phyloP scores from a whole-genome alignment of 176 grass and related monocot species.

The Aegilops speltoides region DNA sequence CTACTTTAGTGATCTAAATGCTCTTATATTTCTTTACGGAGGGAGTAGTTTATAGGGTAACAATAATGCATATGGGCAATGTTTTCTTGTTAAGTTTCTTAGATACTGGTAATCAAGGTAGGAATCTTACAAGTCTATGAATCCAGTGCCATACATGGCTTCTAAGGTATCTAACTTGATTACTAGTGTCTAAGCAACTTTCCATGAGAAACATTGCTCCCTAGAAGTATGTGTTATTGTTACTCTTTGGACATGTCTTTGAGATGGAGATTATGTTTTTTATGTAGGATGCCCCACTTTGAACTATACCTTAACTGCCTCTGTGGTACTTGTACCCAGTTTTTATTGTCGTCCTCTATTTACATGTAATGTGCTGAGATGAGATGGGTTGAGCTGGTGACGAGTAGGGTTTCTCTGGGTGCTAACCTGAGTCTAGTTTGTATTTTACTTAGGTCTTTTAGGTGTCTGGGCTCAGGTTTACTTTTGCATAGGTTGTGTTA shows the following conservation, averaged over 20 bases:
- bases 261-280: background rate
- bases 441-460: background rate
- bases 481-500: background rate
- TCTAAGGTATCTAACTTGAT: background rate
- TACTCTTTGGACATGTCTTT: background rate
- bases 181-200: slow-evolving; percentile 1
- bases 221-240: background rate
- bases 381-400: background rate
- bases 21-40: too few relatives aligned
- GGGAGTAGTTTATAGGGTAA: background rate
- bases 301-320: background rate
- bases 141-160: background rate
- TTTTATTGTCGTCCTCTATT: background rate
- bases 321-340: background rate
- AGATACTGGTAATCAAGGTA: background rate
- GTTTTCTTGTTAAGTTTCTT: slow-evolving; percentile 10
- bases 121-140: background rate
- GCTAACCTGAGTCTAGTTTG: background rate
- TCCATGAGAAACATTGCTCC: background rate
- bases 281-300: background rate
- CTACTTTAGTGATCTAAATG: too few relatives aligned
- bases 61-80: background rate
- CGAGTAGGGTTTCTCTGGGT: background rate
- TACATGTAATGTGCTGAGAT: background rate
- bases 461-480: background rate